Conservation (phyloP, 192 early-diverging fungal genomes). For the Neocallimastix lanati region DNA sequence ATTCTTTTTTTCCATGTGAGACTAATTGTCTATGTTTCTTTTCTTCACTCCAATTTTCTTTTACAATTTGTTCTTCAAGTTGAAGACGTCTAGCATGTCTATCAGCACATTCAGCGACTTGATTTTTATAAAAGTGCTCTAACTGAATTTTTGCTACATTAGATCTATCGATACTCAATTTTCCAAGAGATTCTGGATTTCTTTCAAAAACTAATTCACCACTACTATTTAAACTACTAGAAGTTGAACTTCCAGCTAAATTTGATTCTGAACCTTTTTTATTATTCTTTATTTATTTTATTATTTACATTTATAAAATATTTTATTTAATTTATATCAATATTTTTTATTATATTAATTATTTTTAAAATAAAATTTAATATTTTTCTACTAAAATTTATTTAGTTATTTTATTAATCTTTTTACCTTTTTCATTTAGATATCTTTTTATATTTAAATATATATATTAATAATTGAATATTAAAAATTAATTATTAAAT, state of each 20-base stretch:
- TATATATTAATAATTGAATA: no score
- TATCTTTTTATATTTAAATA: no score
- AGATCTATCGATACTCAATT: conserved; percentile 66
- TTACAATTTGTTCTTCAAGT: conserved; percentile 52
- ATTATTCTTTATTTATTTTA: background rate
- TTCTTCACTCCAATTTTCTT: conserved; percentile 68
- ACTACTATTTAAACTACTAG: background rate
- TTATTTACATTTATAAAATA: no score
- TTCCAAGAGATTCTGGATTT: conserved; percentile 3
- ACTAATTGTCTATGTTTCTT: conserved; percentile 67
- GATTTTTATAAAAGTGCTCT: conserved; percentile 79
- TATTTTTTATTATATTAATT: no score
- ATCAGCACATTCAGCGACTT: conserved; percentile 77
- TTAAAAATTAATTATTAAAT: no score
- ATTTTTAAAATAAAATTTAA: no score
- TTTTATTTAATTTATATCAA: no score
- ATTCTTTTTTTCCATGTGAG: conserved; percentile 69
- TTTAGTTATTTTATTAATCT: no score
- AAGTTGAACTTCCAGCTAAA: background rate
- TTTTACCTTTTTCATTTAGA: no score
- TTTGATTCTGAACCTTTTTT: background rate
- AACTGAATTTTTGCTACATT: conserved; percentile 78
- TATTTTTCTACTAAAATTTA: no score
- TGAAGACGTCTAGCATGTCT: conserved; percentile 45
- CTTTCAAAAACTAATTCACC: background rate